These are phyloP conservation scores for Myrica gale DNA, from an alignment of 306 rosid genomes.

Conservation along the genomic window DNA sequence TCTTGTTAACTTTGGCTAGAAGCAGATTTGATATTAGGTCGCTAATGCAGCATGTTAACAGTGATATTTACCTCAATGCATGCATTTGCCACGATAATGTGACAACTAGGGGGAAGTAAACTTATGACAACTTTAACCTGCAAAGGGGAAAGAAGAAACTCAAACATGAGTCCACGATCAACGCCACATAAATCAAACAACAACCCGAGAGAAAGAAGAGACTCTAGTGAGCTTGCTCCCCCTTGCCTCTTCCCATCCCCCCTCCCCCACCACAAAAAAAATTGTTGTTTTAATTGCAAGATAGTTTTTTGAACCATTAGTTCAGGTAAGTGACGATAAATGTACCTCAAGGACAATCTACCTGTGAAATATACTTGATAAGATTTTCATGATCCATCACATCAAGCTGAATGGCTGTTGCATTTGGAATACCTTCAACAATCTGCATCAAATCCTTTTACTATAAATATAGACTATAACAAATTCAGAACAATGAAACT, in stretches of 20 bases:
- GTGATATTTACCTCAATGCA: conserved; percentile 75
- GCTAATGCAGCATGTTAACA: conserved; percentile 10
- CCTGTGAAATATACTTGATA: conserved; percentile 63
- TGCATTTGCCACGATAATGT: conserved; percentile 70
- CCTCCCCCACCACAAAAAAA: background rate
- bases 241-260: background rate
- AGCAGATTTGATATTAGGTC: conserved; percentile 12
- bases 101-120: conserved; percentile 79
- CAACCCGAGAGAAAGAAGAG: background rate
- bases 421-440: conserved; percentile 72
- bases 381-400: conserved; percentile 59
- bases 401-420: conserved; percentile 75
- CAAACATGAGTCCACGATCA: conserved; percentile 15
- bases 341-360: conserved; percentile 31
- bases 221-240: background rate
- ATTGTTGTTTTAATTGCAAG: background rate
- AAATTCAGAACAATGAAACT: background rate
- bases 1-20: background rate
- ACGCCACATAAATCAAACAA: conserved; percentile 10
- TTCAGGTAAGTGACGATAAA: conserved; percentile 11
- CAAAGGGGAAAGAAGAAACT: conserved; percentile 16
- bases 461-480: conserved; percentile 31
- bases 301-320: conserved; percentile 12
- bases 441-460: conserved; percentile 49
- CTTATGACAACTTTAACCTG: conserved; percentile 94